Evolutionary conservation across 345 rosid species (phyloP).

Genomic region (Raphanus raphanistrum): DNA sequence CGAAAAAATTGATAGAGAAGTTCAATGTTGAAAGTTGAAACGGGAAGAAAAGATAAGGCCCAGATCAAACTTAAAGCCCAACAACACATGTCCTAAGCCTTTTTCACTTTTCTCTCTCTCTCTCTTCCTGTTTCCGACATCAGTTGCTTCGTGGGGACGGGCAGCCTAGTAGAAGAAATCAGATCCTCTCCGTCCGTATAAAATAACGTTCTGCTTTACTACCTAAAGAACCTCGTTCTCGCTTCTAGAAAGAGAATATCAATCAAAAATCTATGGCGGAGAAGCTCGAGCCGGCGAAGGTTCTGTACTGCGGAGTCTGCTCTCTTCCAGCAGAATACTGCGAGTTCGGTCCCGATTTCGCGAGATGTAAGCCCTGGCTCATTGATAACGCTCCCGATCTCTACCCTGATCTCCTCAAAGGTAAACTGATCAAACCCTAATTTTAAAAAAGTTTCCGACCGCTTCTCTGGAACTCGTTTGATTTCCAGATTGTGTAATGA

Average conservation of each 20-base stretch:
- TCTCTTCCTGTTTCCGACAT: conserved; percentile 20
- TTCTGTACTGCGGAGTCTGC: conserved; percentile 73
- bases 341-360: conserved; percentile 92
- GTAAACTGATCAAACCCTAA: conserved; percentile 39
- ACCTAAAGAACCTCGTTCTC: neutral
- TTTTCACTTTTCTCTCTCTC: conserved; percentile 8
- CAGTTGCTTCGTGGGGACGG: neutral
- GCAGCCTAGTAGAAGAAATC: neutral
- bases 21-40: too few species aligned
- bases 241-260: neutral
- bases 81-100: conserved; percentile 9
- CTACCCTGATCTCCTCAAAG: conserved; percentile 87
- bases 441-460: neutral
- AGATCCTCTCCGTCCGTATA: conserved; percentile 6
- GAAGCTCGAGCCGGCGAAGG: conserved; percentile 71
- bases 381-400: conserved; percentile 73
- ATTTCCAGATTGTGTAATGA: neutral
- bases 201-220: neutral
- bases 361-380: conserved; percentile 92
- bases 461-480: neutral
- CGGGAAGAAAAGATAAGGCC: conserved; percentile 16
- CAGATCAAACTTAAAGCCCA: conserved; percentile 24
- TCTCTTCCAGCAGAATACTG: conserved; percentile 93
- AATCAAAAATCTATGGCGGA: conserved; percentile 48
- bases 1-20: neutral